phyloP scores from a whole-genome alignment of 768 basidiomycete genomes.

The Boletus vermiculosoides region DNA sequence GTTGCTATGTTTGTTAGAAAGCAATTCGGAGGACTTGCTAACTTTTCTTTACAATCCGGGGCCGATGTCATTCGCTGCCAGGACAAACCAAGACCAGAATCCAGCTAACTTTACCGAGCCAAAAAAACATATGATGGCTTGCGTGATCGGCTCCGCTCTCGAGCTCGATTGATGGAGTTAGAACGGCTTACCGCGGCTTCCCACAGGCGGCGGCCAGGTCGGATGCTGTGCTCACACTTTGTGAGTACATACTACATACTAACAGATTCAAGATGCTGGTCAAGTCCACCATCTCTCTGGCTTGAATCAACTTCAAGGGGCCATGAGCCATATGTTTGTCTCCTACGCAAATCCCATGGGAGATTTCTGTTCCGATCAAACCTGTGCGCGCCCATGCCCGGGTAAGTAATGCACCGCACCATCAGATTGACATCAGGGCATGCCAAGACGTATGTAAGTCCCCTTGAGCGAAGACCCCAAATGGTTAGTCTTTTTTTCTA shows the following conservation, averaged over 20 bases:
- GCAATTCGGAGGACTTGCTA: too few species aligned
- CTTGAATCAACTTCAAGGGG: neutral
- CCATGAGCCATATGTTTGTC: neutral
- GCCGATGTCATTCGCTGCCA: neutral
- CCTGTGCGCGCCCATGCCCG: neutral
- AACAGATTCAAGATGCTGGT: neutral
- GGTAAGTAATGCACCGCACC: neutral
- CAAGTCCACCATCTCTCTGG: neutral
- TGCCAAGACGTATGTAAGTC: neutral
- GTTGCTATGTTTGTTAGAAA: too few species aligned
- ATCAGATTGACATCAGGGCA: neutral
- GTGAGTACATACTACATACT: too few species aligned
- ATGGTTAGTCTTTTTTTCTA: neutral
- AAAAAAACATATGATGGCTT: too few species aligned
- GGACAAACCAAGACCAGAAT: neutral
- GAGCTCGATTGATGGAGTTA: neutral
- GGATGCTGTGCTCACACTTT: neutral
- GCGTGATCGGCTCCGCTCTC: neutral
- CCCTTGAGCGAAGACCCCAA: neutral
- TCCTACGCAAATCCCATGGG: too few species aligned
- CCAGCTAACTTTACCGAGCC: too few species aligned
- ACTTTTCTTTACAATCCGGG: too few species aligned
- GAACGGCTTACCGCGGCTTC: neutral
- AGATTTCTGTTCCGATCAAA: constrained; percentile 4
- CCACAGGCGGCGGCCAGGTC: neutral